These are phyloP conservation scores for Picea abies DNA, from an alignment of 83 land plant genomes.

Conservation along the genomic window DNA sequence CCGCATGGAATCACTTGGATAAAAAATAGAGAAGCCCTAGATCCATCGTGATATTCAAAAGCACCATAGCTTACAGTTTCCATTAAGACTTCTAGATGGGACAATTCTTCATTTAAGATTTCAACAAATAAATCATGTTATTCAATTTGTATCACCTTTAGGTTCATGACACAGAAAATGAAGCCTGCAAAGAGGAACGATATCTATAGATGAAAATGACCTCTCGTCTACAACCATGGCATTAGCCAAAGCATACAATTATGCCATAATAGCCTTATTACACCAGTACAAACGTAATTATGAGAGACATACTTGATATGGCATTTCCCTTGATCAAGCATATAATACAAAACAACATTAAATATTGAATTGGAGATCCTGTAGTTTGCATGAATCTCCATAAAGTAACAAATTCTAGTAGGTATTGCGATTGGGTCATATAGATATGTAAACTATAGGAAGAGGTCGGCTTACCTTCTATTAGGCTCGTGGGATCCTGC, in stretches of 20 bases:
- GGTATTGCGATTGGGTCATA: background rate
- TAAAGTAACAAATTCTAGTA: background rate
- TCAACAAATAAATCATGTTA: background rate
- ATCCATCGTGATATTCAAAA: no score
- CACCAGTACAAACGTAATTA: slow-evolving; percentile 8
- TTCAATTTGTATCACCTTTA: background rate
- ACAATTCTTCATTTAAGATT: background rate
- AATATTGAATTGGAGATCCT: slow-evolving; percentile 5
- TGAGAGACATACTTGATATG: slow-evolving; percentile 14
- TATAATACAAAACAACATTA: slow-evolving; percentile 4
- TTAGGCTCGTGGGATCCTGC: background rate
- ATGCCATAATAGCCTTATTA: slow-evolving; percentile 11
- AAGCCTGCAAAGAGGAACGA: background rate
- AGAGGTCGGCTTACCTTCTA: background rate
- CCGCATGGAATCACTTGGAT: no score
- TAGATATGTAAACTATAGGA: slow-evolving; percentile 6
- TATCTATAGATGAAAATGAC: slow-evolving; percentile 3
- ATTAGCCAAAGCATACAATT: slow-evolving; percentile 7
- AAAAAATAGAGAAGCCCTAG: no score
- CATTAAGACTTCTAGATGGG: no score
- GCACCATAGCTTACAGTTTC: no score
- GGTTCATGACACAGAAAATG: background rate
- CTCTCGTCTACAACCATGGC: slow-evolving; percentile 8
- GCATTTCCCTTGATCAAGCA: slow-evolving; percentile 15
- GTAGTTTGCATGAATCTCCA: slow-evolving; percentile 9